Base-by-base conservation (phyloP, 2,329 filamentous ascomycete genomes). In the Aspergillus alliaceus region DNA sequence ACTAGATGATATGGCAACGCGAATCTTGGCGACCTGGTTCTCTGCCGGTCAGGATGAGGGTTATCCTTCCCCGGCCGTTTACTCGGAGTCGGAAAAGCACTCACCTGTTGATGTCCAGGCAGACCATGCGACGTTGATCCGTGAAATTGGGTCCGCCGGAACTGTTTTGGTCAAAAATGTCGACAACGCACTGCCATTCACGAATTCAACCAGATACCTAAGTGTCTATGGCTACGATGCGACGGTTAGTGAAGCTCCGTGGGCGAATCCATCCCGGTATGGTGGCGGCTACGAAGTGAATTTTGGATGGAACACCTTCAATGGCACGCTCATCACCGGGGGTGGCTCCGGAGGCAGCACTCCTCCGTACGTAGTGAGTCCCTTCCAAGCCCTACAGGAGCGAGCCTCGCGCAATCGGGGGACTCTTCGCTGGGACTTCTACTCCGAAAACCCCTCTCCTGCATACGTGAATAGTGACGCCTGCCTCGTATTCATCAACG, bases 351-450 rank as follows among this genome's bases (percentile, higher is more conserved):
- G 81, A 4, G 77, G 78, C 6, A 78, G 74, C 11, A 77, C 78
- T 1, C 80, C 80, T 1, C 75, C 80, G 1, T 78, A 78, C 8
- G 44, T 47, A 2, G 44, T 47, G 15, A 47, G 83, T 1, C 85
- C 85, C 0, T 81, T 82, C 39, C 82, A 86, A 42, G 84, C 84
- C 0, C 70, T 87, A 22, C 74, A 78, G 29, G 70, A 80, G 42
- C 79, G 77, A 34, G 81, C 20, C 82, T 0, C 79, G 77, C 51
- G 72, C 81, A 15, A 85, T 89, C 54, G 79, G 77, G 40, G 86
- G 84, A 0, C 78, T 79, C 0, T 66, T 88, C 2, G 83, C 82
- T 86, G 82, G 79, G 86, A 89, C 66, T 83, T 86, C 58, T 69
- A 70, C n/a, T 79, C 73, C 1, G 65, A 69, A 1, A 70, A 77